These are phyloP conservation scores for Claviceps arundinis DNA, from an alignment of 2,329 filamentous ascomycete species.

Conservation along the genomic window DNA sequence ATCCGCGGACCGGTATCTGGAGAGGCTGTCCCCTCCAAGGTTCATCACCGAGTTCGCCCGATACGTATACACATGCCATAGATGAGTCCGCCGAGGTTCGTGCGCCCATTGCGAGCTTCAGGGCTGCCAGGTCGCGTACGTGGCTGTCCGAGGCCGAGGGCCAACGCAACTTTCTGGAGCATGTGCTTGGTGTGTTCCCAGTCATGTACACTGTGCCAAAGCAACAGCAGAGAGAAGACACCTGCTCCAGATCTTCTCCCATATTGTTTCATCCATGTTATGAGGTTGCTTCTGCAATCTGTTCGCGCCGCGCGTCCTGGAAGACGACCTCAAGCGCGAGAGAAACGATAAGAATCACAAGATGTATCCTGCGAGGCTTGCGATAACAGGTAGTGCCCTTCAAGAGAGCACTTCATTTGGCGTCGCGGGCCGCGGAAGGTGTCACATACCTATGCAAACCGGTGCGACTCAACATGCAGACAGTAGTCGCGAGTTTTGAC, in stretches of 20 bases:
- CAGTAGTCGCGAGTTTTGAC: too few relatives aligned
- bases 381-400: conserved; percentile 20
- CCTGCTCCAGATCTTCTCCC: background rate
- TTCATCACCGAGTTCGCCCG: conserved; percentile 84
- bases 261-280: too few relatives aligned
- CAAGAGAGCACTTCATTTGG: conserved; percentile 44
- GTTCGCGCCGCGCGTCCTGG: conserved; percentile 43
- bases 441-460: too few relatives aligned
- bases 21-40: conserved; percentile 71
- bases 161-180: conserved; percentile 52
- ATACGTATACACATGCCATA: conserved; percentile 69
- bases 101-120: conserved; percentile 78
- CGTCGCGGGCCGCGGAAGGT: conserved; percentile 7
- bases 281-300: conserved; percentile 5
- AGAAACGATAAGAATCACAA: conserved; percentile 48
- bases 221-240: too few relatives aligned
- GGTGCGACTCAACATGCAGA: too few relatives aligned
- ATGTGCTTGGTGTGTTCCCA: conserved; percentile 84
- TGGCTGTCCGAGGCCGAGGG: conserved; percentile 74
- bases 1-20: conserved; percentile 40
- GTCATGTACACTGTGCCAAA: conserved; percentile 21
- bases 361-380: conserved; percentile 36
- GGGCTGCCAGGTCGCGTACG: conserved; percentile 68
- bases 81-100: conserved; percentile 60
- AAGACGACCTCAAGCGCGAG: conserved; percentile 54